A percentile compares a stretch with the other conserved stretches of the same genome.
phyloP scores from a whole-genome alignment of 164 flowering plant species.

The Annona squamosa region DNA sequence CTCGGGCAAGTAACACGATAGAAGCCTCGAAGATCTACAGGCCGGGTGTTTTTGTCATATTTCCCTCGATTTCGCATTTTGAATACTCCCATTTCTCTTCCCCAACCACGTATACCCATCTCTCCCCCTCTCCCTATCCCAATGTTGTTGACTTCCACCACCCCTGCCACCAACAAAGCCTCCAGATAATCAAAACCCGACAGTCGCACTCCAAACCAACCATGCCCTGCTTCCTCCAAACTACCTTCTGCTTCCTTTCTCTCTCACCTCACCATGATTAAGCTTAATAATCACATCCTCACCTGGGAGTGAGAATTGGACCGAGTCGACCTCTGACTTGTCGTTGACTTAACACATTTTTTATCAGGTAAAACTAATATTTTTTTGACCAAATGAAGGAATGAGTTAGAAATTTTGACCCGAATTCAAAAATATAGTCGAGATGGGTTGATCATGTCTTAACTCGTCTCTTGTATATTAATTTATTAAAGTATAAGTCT shows the following conservation, averaged over 20 bases:
- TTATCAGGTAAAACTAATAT: too few species aligned
- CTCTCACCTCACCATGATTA: slow-evolving; percentile 75
- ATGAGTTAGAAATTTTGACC: too few species aligned
- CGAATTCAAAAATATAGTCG: too few species aligned
- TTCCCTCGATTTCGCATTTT: neutral
- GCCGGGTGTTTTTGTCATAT: too few species aligned
- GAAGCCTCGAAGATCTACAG: too few species aligned
- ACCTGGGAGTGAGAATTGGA: slow-evolving; percentile 9
- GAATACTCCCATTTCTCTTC: neutral
- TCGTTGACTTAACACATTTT: too few species aligned
- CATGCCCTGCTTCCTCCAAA: slow-evolving; percentile 11
- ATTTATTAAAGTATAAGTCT: too few species aligned
- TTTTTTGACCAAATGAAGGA: too few species aligned
- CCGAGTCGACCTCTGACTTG: too few species aligned
- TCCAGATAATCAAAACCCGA: neutral
- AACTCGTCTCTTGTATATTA: too few species aligned
- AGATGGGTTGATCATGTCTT: too few species aligned
- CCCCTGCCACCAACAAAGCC: slow-evolving; percentile 1
- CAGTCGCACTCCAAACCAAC: slow-evolving; percentile 1
- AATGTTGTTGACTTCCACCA: neutral
- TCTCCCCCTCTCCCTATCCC: neutral
- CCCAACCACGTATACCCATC: neutral
- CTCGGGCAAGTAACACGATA: too few species aligned
- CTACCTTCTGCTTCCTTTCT: slow-evolving; percentile 35
- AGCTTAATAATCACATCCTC: slow-evolving; percentile 76